Conservation (phyloP, 2,329 filamentous ascomycete genomes). For the Apiospora sp. region DNA sequence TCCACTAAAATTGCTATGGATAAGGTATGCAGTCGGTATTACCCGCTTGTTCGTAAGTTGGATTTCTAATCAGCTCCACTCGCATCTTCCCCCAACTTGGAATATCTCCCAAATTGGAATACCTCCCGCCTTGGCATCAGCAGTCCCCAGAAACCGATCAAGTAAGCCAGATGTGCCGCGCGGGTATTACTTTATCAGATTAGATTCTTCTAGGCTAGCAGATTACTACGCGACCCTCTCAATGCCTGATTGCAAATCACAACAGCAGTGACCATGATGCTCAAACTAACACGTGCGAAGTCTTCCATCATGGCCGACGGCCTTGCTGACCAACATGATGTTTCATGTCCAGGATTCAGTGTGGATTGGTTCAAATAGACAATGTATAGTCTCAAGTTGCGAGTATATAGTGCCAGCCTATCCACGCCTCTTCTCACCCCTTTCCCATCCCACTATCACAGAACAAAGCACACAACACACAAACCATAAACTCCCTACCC, state of each 20-base stretch:
- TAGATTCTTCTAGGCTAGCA: no score
- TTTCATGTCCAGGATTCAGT: not conserved
- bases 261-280: not conserved
- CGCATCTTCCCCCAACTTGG: not conserved
- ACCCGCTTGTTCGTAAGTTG: not conserved
- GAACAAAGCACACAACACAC: not conserved
- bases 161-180: not conserved
- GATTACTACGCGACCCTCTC: no score
- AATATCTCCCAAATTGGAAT: not conserved
- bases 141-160: not conserved
- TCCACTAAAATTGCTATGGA: no score
- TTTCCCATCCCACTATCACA: not conserved
- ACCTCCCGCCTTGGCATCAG: not conserved
- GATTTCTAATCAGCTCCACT: not conserved
- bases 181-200: not conserved
- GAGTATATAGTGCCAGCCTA: not conserved
- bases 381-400: not conserved
- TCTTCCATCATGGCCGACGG: not conserved
- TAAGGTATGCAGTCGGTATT: not conserved
- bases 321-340: not conserved
- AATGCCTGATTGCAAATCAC: not conserved
- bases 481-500: no score
- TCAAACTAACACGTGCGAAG: not conserved
- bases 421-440: not conserved
- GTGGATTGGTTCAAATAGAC: not conserved